Conservation (phyloP, 192 early-diverging fungal genomes). For the Lobosporangium transversale region DNA sequence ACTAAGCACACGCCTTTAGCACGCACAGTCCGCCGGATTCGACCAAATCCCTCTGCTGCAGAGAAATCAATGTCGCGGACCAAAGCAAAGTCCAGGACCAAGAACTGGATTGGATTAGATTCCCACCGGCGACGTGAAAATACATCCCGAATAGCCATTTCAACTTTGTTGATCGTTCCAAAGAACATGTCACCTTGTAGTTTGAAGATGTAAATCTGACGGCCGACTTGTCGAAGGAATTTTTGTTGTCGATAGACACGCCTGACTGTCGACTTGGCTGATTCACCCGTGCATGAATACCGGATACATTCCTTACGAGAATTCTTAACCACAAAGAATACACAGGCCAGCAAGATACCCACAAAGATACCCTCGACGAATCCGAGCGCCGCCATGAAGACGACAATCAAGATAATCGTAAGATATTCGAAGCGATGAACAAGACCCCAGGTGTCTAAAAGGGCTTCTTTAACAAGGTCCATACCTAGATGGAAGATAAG, state of each 20-base stretch:
- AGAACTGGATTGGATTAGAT: constrained; percentile 78
- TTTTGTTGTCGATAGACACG: constrained; percentile 88
- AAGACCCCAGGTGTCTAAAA: constrained; percentile 86
- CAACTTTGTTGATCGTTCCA: constrained; percentile 90
- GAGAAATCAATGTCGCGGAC: constrained; percentile 92
- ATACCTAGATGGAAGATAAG: constrained; percentile 97
- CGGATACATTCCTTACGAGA: constrained; percentile 72
- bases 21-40: constrained; percentile 79
- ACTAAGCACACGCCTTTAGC: constrained; percentile 83
- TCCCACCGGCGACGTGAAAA: constrained; percentile 74
- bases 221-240: constrained; percentile 84
- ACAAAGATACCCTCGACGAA: constrained; percentile 97
- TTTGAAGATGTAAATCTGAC: constrained; percentile 88
- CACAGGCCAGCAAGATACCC: constrained; percentile 91
- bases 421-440: constrained; percentile 91
- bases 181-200: constrained; percentile 98
- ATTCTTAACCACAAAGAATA: constrained; percentile 92
- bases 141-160: constrained; percentile 72
- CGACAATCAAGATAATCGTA: constrained; percentile 87
- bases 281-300: constrained; percentile 70
- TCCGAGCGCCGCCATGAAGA: constrained; percentile 89
- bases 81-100: constrained; percentile 89
- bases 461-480: constrained; percentile 91
- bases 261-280: constrained; percentile 87
- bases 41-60: constrained; percentile 81